These are phyloP conservation scores for Leishmania tropica DNA, from an alignment of 208 protist species.

Conservation along the genomic window DNA sequence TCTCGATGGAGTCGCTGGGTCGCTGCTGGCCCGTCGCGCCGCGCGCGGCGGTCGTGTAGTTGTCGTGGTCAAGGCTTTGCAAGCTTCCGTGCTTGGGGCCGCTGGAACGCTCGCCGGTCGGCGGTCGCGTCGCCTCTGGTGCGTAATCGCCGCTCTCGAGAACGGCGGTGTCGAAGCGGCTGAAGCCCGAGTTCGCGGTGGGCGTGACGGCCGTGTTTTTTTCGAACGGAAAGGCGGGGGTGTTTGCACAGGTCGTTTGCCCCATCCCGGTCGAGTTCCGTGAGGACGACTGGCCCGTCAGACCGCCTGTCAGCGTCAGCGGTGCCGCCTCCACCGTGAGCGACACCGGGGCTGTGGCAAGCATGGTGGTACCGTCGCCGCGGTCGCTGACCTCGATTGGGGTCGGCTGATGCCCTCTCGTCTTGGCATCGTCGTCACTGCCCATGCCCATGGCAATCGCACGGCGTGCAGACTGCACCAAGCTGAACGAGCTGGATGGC, in stretches of 20 bases:
- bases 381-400: not conserved
- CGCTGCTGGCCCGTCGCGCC: constrained; percentile 15
- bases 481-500: not conserved
- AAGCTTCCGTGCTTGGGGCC: constrained; percentile 2
- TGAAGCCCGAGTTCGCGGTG: not conserved
- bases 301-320: not conserved
- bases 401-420: not conserved
- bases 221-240: not conserved
- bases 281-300: not conserved
- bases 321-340: not conserved
- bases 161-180: constrained; percentile 1
- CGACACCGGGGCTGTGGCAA: not conserved
- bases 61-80: constrained; percentile 6
- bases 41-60: constrained; percentile 12
- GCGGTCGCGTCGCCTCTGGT: not conserved
- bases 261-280: not conserved
- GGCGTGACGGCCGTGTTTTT: not conserved
- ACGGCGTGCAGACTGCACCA: not conserved
- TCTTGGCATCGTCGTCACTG: not conserved
- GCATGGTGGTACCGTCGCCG: not conserved
- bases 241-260: not conserved
- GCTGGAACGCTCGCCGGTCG: not conserved
- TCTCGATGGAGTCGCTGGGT: constrained; percentile 18
- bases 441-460: too few species aligned
- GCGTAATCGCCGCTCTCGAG: not conserved